These are phyloP conservation scores for Pseudovirgaria hyperparasitica DNA, from an alignment of 2,329 filamentous ascomycete genomes.

Conservation along the genomic window DNA sequence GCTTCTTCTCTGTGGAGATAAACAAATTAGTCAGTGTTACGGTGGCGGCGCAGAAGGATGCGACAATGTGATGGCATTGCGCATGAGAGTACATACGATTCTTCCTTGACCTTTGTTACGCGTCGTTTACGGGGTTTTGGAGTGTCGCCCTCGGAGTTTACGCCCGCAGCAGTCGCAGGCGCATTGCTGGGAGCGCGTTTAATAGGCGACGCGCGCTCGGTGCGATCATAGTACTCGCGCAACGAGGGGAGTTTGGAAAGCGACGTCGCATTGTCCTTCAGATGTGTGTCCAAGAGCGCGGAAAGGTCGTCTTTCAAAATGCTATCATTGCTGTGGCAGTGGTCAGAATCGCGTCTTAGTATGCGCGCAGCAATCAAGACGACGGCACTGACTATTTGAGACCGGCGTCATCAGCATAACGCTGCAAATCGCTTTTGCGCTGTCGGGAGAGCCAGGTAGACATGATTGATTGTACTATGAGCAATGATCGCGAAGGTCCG, in stretches of 20 bases:
- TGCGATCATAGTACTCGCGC: slow-evolving; percentile 62
- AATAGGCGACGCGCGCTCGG: slow-evolving; percentile 38
- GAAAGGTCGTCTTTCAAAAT: slow-evolving; percentile 74
- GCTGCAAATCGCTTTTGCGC: slow-evolving; percentile 68
- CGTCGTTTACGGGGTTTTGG: slow-evolving; percentile 15
- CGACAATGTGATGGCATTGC: slow-evolving; percentile 11
- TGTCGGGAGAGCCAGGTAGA: slow-evolving; percentile 67
- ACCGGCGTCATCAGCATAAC: slow-evolving; percentile 58
- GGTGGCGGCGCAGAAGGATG: slow-evolving; percentile 9
- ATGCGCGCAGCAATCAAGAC: slow-evolving; percentile 2
- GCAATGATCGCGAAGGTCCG: too few relatives aligned
- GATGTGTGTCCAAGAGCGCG: slow-evolving; percentile 56
- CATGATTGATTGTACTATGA: slow-evolving; percentile 39
- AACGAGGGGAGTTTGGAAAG: slow-evolving; percentile 54
- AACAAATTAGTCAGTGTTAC: too few relatives aligned
- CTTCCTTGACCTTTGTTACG: slow-evolving; percentile 17
- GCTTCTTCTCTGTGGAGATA: slow-evolving; percentile 22
- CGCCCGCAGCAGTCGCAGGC: slow-evolving; percentile 19
- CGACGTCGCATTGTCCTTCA: slow-evolving; percentile 47
- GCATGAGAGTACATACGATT: slow-evolving; percentile 15
- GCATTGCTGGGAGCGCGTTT: slow-evolving; percentile 34
- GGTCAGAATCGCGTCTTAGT: slow-evolving; percentile 5
- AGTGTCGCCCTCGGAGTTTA: slow-evolving; percentile 1
- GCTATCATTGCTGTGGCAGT: slow-evolving; percentile 46
- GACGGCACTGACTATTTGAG: slow-evolving; percentile 53